Base-by-base conservation (phyloP, 2,329 filamentous ascomycete genomes). In the Ascochyta viciae-villosae region DNA sequence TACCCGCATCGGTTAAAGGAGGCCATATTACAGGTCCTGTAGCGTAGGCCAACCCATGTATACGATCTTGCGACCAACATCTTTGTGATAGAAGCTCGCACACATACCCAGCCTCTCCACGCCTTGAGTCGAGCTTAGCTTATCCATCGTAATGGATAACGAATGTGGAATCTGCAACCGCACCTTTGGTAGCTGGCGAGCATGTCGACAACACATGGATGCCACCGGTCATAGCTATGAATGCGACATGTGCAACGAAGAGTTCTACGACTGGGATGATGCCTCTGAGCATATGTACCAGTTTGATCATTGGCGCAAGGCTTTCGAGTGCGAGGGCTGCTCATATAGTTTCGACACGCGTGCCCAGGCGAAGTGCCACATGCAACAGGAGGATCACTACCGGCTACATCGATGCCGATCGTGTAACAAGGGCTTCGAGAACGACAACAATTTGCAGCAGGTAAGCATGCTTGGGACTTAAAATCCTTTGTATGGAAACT, bases 351-450 rank as follows among this genome's bases (percentile, higher is more conserved):
- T 58, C 41, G 7, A 42, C 4, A 58, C 52, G 15, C 29, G 44
- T 13, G 19, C 34, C 1, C 40, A 49, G 3, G 55, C 46, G 6
- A 55, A 58, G 26, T 33, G 58, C 4, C 58, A 67, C 35, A 66
- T 60, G 56, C 15, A 63, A 7, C 42, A 47, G 0, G 16, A 42
- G 1, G 54, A 57, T 37, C 64, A 68, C 54, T 67, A 54, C 51
- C 31, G 52, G 29, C n/a, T 12, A 2, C 27, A 64, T 24, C 57
- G 54, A 29, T 69, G 66, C 46, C 4, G 12, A 3, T 27, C 38
- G 19, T 70, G 66, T 40, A 22, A 62, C n/a, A 54, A 47, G 44
- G 57, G 54, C 7, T 71, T 68, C 40, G 40, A 60, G 50, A 66
- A 49, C 46, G 62, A 66, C 48, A 63, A 62, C 50, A 58, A 63